Evolutionary conservation across 306 rosid species (phyloP).

Genomic region (Trichosanthes cucumerina): DNA sequence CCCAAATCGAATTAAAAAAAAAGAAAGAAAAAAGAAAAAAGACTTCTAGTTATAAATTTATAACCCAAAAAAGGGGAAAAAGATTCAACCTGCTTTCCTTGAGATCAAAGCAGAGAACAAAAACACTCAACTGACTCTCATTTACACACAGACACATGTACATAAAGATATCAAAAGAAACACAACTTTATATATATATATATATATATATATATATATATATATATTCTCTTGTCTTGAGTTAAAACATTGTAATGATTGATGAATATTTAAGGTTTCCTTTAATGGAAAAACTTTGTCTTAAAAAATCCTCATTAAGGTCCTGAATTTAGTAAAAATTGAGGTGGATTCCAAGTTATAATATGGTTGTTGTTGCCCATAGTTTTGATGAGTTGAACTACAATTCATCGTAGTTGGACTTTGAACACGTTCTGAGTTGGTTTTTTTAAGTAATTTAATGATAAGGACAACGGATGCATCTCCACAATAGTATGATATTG

Average conservation of each 20-base stretch:
- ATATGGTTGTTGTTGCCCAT: neutral
- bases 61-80: neutral
- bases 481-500: no score
- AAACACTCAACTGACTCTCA: neutral
- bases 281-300: neutral
- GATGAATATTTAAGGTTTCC: constrained; percentile 5
- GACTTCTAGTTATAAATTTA: no score
- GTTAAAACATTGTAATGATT: neutral
- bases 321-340: neutral
- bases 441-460: no score
- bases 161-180: neutral
- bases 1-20: no score
- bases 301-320: neutral
- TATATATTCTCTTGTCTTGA: neutral
- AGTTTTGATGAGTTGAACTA: neutral
- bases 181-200: neutral
- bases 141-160: neutral
- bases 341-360: constrained; percentile 9
- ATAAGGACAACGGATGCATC: no score
- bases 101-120: neutral
- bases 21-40: no score
- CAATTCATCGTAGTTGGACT: no score
- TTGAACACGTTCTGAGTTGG: no score
- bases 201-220: neutral
- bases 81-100: neutral